A percentile compares a stretch with the other conserved stretches of the same genome.
Evolutionary conservation across 176 grass and related monocot species (phyloP).

Genomic region (Phoenix dactylifera): DNA sequence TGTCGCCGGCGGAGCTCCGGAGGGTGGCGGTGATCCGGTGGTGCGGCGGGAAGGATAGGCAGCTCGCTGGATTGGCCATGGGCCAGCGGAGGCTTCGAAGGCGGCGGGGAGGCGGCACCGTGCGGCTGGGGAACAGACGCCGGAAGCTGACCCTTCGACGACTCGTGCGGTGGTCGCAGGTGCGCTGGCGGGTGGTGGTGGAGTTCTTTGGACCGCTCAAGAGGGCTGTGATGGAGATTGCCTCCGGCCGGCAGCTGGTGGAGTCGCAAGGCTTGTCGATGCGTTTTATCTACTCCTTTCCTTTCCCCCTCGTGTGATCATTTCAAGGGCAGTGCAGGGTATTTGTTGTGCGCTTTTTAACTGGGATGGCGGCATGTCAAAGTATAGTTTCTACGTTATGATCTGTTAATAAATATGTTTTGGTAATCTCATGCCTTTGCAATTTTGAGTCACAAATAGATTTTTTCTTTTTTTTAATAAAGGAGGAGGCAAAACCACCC

Average conservation of each 20-base stretch:
- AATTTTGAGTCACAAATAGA: too few species aligned
- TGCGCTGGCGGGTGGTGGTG: slow-evolving; percentile 13
- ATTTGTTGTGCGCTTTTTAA: too few species aligned
- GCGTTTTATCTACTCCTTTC: slow-evolving; percentile 12
- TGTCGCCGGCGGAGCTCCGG: not conserved
- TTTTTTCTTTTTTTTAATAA: too few species aligned
- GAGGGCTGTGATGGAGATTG: slow-evolving; percentile 7
- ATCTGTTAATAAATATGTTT: too few species aligned
- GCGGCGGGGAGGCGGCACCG: not conserved
- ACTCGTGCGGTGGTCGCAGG: not conserved
- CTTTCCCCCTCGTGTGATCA: not conserved
- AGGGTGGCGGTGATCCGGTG: not conserved
- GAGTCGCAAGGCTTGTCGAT: not conserved
- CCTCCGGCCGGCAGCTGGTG: not conserved
- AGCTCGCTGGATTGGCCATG: not conserved
- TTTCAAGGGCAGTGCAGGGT: too few species aligned
- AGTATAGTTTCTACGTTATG: too few species aligned
- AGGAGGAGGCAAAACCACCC: too few species aligned
- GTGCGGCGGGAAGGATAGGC: not conserved
- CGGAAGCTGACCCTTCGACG: not conserved
- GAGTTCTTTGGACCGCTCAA: not conserved
- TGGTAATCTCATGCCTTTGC: too few species aligned
- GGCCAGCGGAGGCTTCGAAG: not conserved
- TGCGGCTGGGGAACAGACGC: slow-evolving; percentile 1
- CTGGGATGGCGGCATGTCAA: too few species aligned